Evolutionary conservation across 192 early-diverging fungal species (phyloP), one percentile per base, ranked within the genome.

Genomic region (Haplosporangium gracile): DNA sequence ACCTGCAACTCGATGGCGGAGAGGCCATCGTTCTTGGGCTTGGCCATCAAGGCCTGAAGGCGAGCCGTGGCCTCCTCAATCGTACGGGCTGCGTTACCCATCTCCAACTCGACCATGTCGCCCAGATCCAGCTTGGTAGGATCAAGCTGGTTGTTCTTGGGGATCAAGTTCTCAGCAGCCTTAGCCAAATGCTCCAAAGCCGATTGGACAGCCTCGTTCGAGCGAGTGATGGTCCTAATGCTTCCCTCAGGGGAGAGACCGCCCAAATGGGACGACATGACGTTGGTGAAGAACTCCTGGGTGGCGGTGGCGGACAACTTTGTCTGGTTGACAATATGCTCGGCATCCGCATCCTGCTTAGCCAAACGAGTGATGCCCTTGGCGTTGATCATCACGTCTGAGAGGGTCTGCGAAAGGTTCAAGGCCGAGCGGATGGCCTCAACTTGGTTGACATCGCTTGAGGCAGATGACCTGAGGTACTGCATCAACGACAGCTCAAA

Each of bases 81-180:
- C 9, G 95, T 97, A 57, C 93, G 90, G 13, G 97, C 97, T 2
- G 98, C 98, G 73, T 94, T 94, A 53, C 93, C 88, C 98, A 99
- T 98, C 82, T 97, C 96, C 75, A 94, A 91, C 81, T 99, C 98
- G 38, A 99, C 98, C 70, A 96, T 88, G 81, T 98, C 96, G 26
- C 95, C 96, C 39, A 99, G 85, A 86, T 99, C 96, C 51, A 92
- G 75, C 22, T 88, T 91, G 18, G 91, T 89, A 38, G 94, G 82
- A 71, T 93, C 90, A 71, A 90, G 77, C 15, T 80, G 89, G 34
- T 92, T 92, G 73, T 91, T 89, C 78, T 85, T 85, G 42, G 83
- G 83, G 8, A 95, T 93, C 43, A 99, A 88, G 60, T 94, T 91
- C 82, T 99, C 97, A 5, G 95, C 91, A 42, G 96, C 82, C 47